Conservation (phyloP, 1,139 yeast genomes). For the Saccharomyces hybrid region DNA sequence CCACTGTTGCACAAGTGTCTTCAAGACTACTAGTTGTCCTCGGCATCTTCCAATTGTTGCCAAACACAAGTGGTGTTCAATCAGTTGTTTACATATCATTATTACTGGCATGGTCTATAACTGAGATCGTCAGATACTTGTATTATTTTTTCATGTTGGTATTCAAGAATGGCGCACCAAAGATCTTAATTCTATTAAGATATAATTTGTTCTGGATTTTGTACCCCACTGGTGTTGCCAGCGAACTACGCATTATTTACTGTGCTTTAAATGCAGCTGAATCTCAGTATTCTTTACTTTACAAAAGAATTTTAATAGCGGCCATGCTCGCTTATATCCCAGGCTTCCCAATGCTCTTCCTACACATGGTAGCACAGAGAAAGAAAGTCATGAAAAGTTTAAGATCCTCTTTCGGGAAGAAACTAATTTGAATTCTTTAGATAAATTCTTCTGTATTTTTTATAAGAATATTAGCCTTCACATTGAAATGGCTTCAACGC, state of each 20-base stretch:
- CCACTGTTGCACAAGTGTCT: conserved; percentile 79
- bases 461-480: neutral
- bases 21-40: conserved; percentile 77
- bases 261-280: conserved; percentile 63
- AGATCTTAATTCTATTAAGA: conserved; percentile 60
- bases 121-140: conserved; percentile 83
- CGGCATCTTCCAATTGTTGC: conserved; percentile 75
- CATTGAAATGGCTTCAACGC: too few relatives aligned
- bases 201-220: conserved; percentile 76
- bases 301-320: conserved; percentile 47
- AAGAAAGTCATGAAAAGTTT: conserved; percentile 47
- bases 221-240: conserved; percentile 86
- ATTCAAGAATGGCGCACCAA: conserved; percentile 41
- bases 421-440: neutral
- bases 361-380: conserved; percentile 88
- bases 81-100: conserved; percentile 60
- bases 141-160: conserved; percentile 55
- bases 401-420: conserved; percentile 4
- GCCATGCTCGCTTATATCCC: conserved; percentile 69
- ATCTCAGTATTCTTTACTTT: conserved; percentile 42
- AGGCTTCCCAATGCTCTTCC: conserved; percentile 75
- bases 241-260: conserved; percentile 68
- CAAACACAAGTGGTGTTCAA: conserved; percentile 49
- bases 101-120: conserved; percentile 78
- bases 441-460: neutral